Evolutionary conservation across 495 filamentous ascomycete species (phyloP).

Genomic region (Hypoxylon trugodes): DNA sequence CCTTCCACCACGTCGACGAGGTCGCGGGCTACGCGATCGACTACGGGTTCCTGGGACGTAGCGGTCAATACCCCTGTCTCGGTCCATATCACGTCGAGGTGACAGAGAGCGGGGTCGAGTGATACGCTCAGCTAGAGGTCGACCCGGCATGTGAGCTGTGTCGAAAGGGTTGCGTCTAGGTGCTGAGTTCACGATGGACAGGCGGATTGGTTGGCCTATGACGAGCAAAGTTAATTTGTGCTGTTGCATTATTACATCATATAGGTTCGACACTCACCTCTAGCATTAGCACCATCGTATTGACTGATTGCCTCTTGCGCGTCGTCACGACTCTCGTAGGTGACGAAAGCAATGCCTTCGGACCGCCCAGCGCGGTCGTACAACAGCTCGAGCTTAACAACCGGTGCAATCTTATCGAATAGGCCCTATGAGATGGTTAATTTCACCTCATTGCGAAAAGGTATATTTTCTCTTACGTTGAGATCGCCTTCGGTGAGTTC

Average conservation of each 20-base stretch:
- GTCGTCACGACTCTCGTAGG: slow-evolving; percentile 72
- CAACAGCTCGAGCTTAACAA: slow-evolving; percentile 72
- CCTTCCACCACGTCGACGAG: slow-evolving; percentile 53
- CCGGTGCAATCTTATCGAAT: slow-evolving; percentile 78
- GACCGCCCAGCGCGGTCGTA: slow-evolving; percentile 94
- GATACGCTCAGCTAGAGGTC: slow-evolving; percentile 80
- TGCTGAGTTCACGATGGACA: slow-evolving; percentile 70
- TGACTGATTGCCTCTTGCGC: slow-evolving; percentile 79
- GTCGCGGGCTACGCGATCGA: slow-evolving; percentile 59
- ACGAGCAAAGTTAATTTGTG: slow-evolving; percentile 20
- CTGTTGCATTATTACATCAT: not conserved
- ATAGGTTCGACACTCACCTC: slow-evolving; percentile 59
- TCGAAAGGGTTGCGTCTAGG: slow-evolving; percentile 65
- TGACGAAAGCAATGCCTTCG: slow-evolving; percentile 85
- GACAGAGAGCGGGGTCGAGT: slow-evolving; percentile 62
- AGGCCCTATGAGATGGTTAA: slow-evolving; percentile 67
- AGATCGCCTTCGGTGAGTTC: slow-evolving; percentile 89
- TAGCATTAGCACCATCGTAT: slow-evolving; percentile 90
- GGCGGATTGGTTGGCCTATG: slow-evolving; percentile 80
- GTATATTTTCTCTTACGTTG: slow-evolving; percentile 61
- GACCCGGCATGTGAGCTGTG: slow-evolving; percentile 61
- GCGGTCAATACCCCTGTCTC: slow-evolving; percentile 79
- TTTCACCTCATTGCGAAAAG: not conserved
- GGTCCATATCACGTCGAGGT: slow-evolving; percentile 66
- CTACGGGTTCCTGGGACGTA: slow-evolving; percentile 74